Percentiles rank a stretch among this genome's conserved stretches.
Evolutionary conservation across 1,284 basidiomycete genomes (phyloP).

Genomic region (Athelia psychrophila): DNA sequence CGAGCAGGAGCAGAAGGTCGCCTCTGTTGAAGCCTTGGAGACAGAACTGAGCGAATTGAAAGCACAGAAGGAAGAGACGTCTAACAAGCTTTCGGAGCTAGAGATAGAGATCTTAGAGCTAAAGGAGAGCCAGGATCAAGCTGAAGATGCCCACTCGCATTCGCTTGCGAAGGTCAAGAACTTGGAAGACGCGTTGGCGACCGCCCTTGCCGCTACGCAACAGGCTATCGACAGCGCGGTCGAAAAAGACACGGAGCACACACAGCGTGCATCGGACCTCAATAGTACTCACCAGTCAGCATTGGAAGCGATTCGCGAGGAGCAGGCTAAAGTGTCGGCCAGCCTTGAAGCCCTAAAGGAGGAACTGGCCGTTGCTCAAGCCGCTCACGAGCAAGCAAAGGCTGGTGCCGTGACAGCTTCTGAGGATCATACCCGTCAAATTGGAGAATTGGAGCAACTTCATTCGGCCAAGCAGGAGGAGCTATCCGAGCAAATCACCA

Average conservation of each 20-base stretch:
- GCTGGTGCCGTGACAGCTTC: slow-evolving; percentile 40
- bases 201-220: slow-evolving; percentile 45
- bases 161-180: slow-evolving; percentile 43
- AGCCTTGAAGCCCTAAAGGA: slow-evolving; percentile 45
- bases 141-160: slow-evolving; percentile 55
- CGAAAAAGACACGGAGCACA: slow-evolving; percentile 47
- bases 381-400: slow-evolving; percentile 46
- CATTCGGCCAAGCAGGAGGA: slow-evolving; percentile 50
- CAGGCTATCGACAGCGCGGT: slow-evolving; percentile 50
- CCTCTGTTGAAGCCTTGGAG: slow-evolving; percentile 43
- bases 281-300: slow-evolving; percentile 44
- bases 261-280: slow-evolving; percentile 37
- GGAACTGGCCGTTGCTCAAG: slow-evolving; percentile 42
- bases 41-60: slow-evolving; percentile 55
- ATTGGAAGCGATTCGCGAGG: slow-evolving; percentile 40
- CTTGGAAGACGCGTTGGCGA: slow-evolving; percentile 50
- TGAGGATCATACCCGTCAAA: slow-evolving; percentile 42
- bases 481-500: slow-evolving; percentile 55
- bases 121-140: slow-evolving; percentile 65
- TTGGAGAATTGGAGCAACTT: slow-evolving; percentile 48
- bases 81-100: slow-evolving; percentile 73
- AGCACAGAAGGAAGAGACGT: slow-evolving; percentile 70
- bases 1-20: slow-evolving; percentile 41
- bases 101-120: slow-evolving; percentile 79
- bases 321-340: slow-evolving; percentile 41